Evolutionary conservation across 2,329 filamentous ascomycete species (phyloP).

Genomic region (Colletotrichum lindemuthianum): DNA sequence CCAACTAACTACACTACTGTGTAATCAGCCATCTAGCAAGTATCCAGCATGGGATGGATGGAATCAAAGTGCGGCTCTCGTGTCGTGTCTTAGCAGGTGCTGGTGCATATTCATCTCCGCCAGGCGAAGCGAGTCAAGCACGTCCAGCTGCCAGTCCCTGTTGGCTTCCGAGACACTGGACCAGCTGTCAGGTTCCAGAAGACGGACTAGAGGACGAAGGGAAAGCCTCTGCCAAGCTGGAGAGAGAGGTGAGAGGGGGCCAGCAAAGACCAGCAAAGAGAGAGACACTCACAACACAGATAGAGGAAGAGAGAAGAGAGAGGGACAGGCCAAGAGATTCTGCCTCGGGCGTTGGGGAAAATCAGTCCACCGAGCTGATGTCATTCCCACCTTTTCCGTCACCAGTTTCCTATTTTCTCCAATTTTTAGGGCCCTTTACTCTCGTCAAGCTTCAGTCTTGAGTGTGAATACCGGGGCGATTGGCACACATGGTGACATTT

Average conservation of each 20-base stretch:
- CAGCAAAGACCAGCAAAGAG: too few species aligned
- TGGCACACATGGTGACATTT: conserved; percentile 2
- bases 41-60: neutral
- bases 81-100: too few species aligned
- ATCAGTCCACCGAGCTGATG: conserved; percentile 33
- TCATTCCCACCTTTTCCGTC: conserved; percentile 32
- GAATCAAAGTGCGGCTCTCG: too few species aligned
- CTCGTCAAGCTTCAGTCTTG: conserved; percentile 5
- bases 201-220: neutral
- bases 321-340: conserved; percentile 4
- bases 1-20: neutral
- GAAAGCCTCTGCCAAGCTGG: neutral
- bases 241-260: too few species aligned
- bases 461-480: conserved; percentile 4
- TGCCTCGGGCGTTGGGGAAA: conserved; percentile 16
- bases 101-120: too few species aligned
- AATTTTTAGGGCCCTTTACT: conserved; percentile 3
- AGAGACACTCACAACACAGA: too few species aligned
- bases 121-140: too few species aligned
- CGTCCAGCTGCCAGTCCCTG: too few species aligned
- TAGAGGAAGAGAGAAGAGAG: neutral
- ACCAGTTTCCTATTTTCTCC: conserved; percentile 4
- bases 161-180: too few species aligned
- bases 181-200: too few species aligned
- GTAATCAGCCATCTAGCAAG: neutral